Conservation (phyloP, 257 asterid species). For the Solanum habrochaites region DNA sequence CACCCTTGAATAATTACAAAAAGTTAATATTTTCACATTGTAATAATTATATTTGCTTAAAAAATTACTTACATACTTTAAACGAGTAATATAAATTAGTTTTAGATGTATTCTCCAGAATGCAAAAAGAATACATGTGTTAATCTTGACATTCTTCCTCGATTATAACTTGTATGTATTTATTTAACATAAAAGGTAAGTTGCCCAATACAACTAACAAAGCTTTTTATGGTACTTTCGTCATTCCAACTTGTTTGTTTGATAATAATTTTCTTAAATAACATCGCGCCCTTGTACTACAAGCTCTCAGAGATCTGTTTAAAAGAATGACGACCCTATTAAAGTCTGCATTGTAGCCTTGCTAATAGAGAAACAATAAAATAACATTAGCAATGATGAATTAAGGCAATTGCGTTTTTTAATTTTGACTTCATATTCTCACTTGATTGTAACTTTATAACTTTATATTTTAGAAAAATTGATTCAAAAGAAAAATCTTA, state of each 20-base stretch:
- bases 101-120: no score
- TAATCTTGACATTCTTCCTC: background rate
- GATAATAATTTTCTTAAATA: no score
- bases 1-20: background rate
- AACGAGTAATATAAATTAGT: background rate
- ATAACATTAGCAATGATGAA: no score
- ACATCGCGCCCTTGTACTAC: rapidly evolving
- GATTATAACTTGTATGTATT: background rate
- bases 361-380: no score
- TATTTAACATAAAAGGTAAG: background rate
- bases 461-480: background rate
- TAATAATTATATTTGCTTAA: no score
- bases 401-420: no score
- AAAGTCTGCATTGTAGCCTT: background rate
- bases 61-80: background rate
- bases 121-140: background rate
- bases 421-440: no score
- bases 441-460: no score
- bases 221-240: background rate
- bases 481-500: background rate
- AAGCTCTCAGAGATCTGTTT: background rate
- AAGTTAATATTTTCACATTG: no score
- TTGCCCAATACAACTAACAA: background rate
- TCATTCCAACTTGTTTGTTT: no score
- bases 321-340: background rate